phyloP scores from a whole-genome alignment of 768 basidiomycete species.

The Amyloporia xantha region DNA sequence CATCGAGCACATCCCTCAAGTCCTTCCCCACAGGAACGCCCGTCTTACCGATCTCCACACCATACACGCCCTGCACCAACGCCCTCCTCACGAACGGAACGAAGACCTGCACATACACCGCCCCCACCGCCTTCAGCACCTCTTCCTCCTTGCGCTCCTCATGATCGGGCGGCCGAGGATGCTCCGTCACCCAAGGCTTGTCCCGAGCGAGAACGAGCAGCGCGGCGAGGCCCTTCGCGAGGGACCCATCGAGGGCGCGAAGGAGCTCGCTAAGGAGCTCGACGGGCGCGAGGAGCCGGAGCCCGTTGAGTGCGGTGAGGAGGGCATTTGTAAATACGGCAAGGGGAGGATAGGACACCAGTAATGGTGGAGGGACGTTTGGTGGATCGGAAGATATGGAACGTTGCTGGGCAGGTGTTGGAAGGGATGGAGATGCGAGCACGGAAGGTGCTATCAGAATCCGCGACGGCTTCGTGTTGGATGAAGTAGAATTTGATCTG shows the following conservation, averaged over 20 bases:
- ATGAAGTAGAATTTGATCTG: background rate
- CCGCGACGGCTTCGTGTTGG: slow-evolving; percentile 12
- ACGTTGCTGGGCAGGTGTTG: slow-evolving; percentile 12
- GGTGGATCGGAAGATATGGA: slow-evolving; percentile 21
- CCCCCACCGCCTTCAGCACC: slow-evolving; percentile 41
- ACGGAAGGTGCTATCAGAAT: slow-evolving; percentile 7
- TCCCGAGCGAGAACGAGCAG: slow-evolving; percentile 39
- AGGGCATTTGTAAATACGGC: slow-evolving; percentile 67
- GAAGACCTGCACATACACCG: slow-evolving; percentile 54
- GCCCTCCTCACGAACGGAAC: slow-evolving; percentile 69
- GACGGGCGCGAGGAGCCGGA: slow-evolving; percentile 75
- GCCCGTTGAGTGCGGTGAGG: slow-evolving; percentile 66
- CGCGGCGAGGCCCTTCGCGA: slow-evolving; percentile 39
- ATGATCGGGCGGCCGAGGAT: slow-evolving; percentile 24
- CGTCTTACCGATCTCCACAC: slow-evolving; percentile 18
- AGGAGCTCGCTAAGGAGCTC: slow-evolving; percentile 46
- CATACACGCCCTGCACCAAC: slow-evolving; percentile 71
- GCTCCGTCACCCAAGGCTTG: slow-evolving; percentile 10
- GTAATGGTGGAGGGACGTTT: slow-evolving; percentile 64
- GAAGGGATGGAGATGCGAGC: slow-evolving; percentile 9
- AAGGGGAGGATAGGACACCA: slow-evolving; percentile 71
- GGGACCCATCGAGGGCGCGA: slow-evolving; percentile 41
- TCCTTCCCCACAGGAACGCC: background rate
- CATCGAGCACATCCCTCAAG: background rate
- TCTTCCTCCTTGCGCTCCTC: slow-evolving; percentile 26